phyloP scores from a whole-genome alignment of 768 basidiomycete species.

The Boletus barrowsii region DNA sequence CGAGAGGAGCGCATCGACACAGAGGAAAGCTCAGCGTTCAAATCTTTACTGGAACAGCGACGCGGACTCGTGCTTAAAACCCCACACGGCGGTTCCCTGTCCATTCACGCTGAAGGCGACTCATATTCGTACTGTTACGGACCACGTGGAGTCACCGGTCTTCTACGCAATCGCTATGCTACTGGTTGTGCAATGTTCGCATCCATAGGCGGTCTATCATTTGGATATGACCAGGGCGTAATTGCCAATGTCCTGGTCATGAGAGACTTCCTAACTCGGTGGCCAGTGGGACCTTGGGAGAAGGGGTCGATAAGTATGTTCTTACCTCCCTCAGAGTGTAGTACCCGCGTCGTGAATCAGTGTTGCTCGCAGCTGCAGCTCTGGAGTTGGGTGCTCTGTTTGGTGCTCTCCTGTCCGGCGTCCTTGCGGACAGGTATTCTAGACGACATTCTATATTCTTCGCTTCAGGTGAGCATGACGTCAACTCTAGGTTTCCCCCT shows the following conservation, averaged over 20 bases:
- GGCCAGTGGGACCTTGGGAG: slow-evolving; percentile 70
- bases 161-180: slow-evolving; percentile 62
- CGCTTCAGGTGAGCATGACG: slow-evolving; percentile 55
- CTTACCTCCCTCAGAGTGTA: not conserved
- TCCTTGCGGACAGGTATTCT: slow-evolving; percentile 66
- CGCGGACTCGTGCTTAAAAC: slow-evolving; percentile 21
- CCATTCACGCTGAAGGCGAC: slow-evolving; percentile 18
- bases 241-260: slow-evolving; percentile 86
- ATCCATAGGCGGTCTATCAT: slow-evolving; percentile 72
- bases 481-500: not conserved
- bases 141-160: slow-evolving; percentile 61
- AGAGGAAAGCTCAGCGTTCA: slow-evolving; percentile 12
- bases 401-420: slow-evolving; percentile 66
- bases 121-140: slow-evolving; percentile 71
- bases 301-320: slow-evolving; percentile 74
- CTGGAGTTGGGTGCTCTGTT: slow-evolving; percentile 76
- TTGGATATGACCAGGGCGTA: slow-evolving; percentile 84
- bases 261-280: slow-evolving; percentile 65
- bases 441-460: slow-evolving; percentile 63
- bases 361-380: slow-evolving; percentile 54
- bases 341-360: not conserved
- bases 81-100: slow-evolving; percentile 27
- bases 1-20: slow-evolving; percentile 9
- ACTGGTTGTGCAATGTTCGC: slow-evolving; percentile 70
- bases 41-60: slow-evolving; percentile 17